These are phyloP conservation scores for Cladochytrium replicatum DNA, from an alignment of 192 early-diverging fungal genomes.

Conservation along the genomic window DNA sequence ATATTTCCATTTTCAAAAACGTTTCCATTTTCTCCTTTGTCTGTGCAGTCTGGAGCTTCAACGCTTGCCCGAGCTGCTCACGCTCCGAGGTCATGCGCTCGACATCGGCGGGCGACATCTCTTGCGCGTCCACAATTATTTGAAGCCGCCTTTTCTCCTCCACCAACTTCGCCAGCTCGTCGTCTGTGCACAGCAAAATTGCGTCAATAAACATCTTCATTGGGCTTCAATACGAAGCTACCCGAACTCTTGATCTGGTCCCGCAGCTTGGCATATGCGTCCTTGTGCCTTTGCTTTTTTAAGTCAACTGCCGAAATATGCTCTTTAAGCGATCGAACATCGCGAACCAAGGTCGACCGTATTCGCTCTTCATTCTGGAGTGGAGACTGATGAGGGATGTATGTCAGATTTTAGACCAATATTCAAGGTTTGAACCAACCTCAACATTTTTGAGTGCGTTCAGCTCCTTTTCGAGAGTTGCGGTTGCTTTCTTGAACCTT, in stretches of 20 bases:
- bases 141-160: constrained; percentile 47
- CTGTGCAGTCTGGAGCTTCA: constrained; percentile 41
- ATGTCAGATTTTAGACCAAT: constrained; percentile 5
- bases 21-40: constrained; percentile 44
- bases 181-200: no score
- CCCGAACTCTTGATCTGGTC: no score
- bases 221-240: no score
- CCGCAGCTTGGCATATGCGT: no score
- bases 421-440: constrained; percentile 20
- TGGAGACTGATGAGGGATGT: constrained; percentile 33
- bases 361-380: constrained; percentile 44
- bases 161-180: constrained; percentile 34
- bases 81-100: constrained; percentile 72
- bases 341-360: constrained; percentile 35
- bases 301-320: constrained; percentile 32
- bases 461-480: constrained; percentile 41
- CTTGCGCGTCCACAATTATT: constrained; percentile 59
- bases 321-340: constrained; percentile 50
- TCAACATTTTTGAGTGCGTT: constrained; percentile 31
- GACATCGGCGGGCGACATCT: constrained; percentile 67
- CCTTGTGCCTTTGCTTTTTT: constrained; percentile 13
- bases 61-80: constrained; percentile 48
- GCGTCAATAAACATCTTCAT: constrained; percentile 9
- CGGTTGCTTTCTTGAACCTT: constrained; percentile 31
- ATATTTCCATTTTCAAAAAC: constrained; percentile 60